phyloP scores from a whole-genome alignment of 2,329 filamentous ascomycete genomes.

The Aureobasidium sp. region DNA sequence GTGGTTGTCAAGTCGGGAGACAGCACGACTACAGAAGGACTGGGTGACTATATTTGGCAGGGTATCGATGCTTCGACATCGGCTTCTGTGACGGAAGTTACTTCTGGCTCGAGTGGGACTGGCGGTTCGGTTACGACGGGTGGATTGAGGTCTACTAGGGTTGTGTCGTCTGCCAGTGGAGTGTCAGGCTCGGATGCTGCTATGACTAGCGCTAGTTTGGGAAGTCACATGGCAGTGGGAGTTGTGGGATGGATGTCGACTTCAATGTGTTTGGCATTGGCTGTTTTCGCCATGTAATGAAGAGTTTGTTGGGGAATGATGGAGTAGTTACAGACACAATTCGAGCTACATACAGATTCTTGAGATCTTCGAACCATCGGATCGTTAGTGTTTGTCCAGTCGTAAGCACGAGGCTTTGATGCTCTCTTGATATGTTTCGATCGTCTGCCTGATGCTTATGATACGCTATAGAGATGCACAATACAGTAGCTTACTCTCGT shows the following conservation, averaged over 20 bases:
- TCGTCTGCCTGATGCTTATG: too few relatives aligned
- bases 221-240: neutral
- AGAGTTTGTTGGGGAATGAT: neutral
- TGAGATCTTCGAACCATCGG: too few relatives aligned
- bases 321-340: neutral
- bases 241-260: neutral
- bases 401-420: too few relatives aligned
- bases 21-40: neutral
- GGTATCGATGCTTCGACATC: neutral
- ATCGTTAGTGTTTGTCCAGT: too few relatives aligned
- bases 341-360: neutral
- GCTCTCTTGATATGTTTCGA: too few relatives aligned
- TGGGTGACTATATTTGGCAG: neutral
- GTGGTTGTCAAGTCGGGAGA: neutral
- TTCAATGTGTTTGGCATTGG: neutral
- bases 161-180: neutral
- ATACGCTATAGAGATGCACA: too few relatives aligned
- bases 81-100: neutral
- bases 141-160: neutral
- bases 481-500: too few relatives aligned
- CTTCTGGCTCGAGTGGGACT: neutral
- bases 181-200: neutral
- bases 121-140: neutral
- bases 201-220: neutral
- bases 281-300: neutral